These are phyloP conservation scores for Cystobasidiaceae sp. DNA, from an alignment of 1,284 basidiomycete genomes.

Conservation along the genomic window DNA sequence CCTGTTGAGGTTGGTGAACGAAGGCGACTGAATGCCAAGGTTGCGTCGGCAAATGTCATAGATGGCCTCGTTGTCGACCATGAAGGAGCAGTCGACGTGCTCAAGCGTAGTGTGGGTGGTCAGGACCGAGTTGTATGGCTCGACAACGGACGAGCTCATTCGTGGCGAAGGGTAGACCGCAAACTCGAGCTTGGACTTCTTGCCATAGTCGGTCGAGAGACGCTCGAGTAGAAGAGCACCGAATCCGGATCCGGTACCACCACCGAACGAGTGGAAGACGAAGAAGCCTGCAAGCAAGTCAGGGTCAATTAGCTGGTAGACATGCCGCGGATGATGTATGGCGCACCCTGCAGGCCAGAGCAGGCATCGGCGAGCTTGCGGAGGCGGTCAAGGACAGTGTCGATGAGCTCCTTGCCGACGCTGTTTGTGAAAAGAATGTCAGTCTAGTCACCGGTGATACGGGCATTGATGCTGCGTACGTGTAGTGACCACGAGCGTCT, in stretches of 20 bases:
- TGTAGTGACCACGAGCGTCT: slow-evolving; percentile 86
- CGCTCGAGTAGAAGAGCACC: slow-evolving; percentile 94
- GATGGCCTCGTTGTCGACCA: slow-evolving; percentile 87
- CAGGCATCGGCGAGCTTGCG: slow-evolving; percentile 96
- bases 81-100: slow-evolving; percentile 98
- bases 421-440: slow-evolving; percentile 9
- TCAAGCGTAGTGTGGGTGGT: slow-evolving; percentile 99
- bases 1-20: slow-evolving; percentile 92
- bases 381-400: slow-evolving; percentile 87
- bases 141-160: slow-evolving; percentile 92
- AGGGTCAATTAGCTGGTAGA: too few species aligned
- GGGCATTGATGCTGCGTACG: background rate
- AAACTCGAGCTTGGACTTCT: slow-evolving; percentile 99
- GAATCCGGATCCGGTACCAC: slow-evolving; percentile 98
- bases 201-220: slow-evolving; percentile 95
- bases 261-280: slow-evolving; percentile 99
- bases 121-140: slow-evolving; percentile 98
- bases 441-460: background rate
- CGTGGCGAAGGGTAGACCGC: slow-evolving; percentile 94
- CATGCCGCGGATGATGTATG: too few species aligned
- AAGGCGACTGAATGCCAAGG: slow-evolving; percentile 77
- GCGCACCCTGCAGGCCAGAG: slow-evolving; percentile 73
- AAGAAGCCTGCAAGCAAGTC: slow-evolving; percentile 64
- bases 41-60: slow-evolving; percentile 99
- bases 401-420: slow-evolving; percentile 53